phyloP scores from a whole-genome alignment of 495 filamentous ascomycete genomes.

The Daldinia loculata region DNA sequence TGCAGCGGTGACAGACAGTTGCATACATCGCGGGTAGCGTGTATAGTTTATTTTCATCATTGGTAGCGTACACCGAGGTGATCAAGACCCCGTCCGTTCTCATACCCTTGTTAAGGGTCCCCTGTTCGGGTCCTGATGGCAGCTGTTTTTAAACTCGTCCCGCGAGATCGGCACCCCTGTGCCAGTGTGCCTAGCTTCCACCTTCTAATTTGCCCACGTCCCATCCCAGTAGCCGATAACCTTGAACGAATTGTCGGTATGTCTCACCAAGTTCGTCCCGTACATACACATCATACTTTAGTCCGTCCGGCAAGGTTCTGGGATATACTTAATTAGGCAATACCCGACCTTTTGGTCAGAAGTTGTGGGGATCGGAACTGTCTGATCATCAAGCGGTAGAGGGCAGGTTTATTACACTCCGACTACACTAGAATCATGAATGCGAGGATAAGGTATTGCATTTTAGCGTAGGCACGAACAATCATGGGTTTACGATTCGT shows the following conservation, averaged over 20 bases:
- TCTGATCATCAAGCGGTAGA: neutral
- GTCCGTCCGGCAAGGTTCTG: neutral
- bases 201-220: neutral
- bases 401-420: no score
- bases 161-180: constrained; percentile 4
- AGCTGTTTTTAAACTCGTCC: neutral
- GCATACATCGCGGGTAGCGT: neutral
- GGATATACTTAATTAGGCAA: neutral
- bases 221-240: neutral
- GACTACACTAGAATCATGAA: no score
- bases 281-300: neutral
- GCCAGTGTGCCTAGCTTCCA: neutral
- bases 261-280: neutral
- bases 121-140: neutral
- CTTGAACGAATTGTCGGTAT: constrained; percentile 2
- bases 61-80: neutral
- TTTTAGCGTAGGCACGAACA: no score
- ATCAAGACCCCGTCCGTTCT: neutral
- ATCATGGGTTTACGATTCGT: no score
- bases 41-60: neutral
- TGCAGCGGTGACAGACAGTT: neutral
- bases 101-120: neutral
- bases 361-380: neutral
- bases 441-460: no score
- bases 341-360: neutral